A percentile compares a stretch with the other conserved stretches of the same genome.
Evolutionary conservation across 140 eudicot species (phyloP).

Genomic region (Ambrosia hybrid): DNA sequence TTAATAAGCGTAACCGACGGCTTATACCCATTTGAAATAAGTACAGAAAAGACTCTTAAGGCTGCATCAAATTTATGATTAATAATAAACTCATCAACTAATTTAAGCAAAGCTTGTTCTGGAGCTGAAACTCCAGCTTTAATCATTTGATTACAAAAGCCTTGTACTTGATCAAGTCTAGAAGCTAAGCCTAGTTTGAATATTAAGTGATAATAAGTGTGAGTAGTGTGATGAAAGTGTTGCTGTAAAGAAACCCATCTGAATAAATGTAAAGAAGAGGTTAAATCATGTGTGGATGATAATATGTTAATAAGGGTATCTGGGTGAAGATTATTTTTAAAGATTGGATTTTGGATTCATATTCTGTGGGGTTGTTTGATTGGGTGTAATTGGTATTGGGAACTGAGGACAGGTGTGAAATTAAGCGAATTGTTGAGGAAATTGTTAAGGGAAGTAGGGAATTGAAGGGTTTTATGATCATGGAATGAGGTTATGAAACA

Average conservation of each 20-base stretch:
- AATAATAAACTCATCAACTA: conserved; percentile 49
- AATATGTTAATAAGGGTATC: conserved; percentile 48
- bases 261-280: conserved; percentile 56
- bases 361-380: conserved; percentile 35
- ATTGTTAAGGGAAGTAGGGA: conserved; percentile 30
- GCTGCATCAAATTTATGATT: conserved; percentile 61
- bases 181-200: conserved; percentile 67
- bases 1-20: conserved; percentile 42
- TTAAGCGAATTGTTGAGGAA: conserved; percentile 33
- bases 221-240: conserved; percentile 52
- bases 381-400: conserved; percentile 42
- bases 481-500: conserved; percentile 40
- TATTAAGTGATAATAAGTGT: conserved; percentile 59
- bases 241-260: conserved; percentile 77
- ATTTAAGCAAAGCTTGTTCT: conserved; percentile 46
- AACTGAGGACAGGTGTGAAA: conserved; percentile 42
- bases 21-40: conserved; percentile 41
- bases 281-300: conserved; percentile 57
- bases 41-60: conserved; percentile 45
- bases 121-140: conserved; percentile 40
- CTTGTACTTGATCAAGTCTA: conserved; percentile 73
- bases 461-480: conserved; percentile 59
- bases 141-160: conserved; percentile 64
- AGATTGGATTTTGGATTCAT: conserved; percentile 48
- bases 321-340: conserved; percentile 53